Base-by-base conservation (phyloP, 495 filamentous ascomycete species). In the Trichoderma orchidacearum region DNA sequence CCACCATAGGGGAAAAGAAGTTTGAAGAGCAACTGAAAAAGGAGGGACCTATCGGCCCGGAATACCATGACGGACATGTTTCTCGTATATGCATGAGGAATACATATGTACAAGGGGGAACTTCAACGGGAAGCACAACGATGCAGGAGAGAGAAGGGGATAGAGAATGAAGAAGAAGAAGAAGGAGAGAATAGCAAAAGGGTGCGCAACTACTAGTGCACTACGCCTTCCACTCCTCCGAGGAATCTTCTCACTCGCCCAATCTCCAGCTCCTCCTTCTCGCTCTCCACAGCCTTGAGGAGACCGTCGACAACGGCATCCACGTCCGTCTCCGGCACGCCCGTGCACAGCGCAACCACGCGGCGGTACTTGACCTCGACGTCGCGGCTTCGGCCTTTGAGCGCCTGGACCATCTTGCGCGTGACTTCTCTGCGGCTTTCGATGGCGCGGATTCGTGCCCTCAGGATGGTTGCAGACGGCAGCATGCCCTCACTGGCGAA, bases 231-330 rank as follows among this genome's bases (percentile, higher is more conserved):
- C 11, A 90, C 84, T 55, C 84, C 84, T 25, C 81, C 79, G 58
- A 92, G 66, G 64, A 92, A 90, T 51, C 87, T 79, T 63, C 80
- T 72, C 27, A 91, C 83, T 30, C 87, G 71, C 21, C 77, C 77
- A 25, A 86, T 76, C 63, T 90, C 87, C 3, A 86, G 72, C 45
- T 83, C 83, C 3, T 77, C 78, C 38, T 76, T 75, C 62, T 92
- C 87, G 60, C 83, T 87, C 67, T 89, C 85, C 8, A 92, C 82
- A 13, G 88, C 88, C 51, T 75, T 68, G 38, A 85, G 71, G 28
- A 92, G 65, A 9, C 73, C 76, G 56, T 79, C 80, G 1, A 89
- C 60, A 53, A 81, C 63, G n/a, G 68, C 71, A 55, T 90, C 88
- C 1, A 90, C 80, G 56, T 80, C 74, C 8, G 68, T 68, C 56